Evolutionary conservation across 2,329 filamentous ascomycete genomes (phyloP).

Genomic region (Colletotrichum plurivorum): DNA sequence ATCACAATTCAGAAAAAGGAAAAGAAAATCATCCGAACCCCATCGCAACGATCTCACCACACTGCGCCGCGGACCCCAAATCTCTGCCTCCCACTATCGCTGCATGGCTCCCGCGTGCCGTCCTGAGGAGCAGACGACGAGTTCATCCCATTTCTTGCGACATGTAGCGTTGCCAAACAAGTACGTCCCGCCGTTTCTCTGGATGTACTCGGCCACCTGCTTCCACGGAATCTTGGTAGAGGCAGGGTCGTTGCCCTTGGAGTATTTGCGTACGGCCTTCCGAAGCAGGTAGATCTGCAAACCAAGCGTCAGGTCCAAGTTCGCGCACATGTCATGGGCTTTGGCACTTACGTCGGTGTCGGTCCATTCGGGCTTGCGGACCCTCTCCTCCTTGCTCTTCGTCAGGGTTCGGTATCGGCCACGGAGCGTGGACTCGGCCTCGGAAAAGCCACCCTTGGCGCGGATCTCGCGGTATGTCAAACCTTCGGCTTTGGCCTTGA

Average conservation of each 20-base stretch:
- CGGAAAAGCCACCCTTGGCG: conserved; percentile 65
- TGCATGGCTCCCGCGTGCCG: conserved; percentile 2
- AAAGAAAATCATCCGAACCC: not conserved
- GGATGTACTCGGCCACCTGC: conserved; percentile 68
- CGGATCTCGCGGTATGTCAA: conserved; percentile 78
- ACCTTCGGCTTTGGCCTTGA: conserved; percentile 68
- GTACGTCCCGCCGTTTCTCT: conserved; percentile 67
- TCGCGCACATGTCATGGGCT: not conserved
- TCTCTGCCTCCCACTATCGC: not conserved
- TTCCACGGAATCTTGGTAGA: conserved; percentile 68
- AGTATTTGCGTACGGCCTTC: conserved; percentile 57
- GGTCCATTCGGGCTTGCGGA: conserved; percentile 77
- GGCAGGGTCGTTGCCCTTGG: conserved; percentile 47
- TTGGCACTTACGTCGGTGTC: conserved; percentile 71
- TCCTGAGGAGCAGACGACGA: conserved; percentile 43
- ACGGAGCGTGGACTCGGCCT: conserved; percentile 80
- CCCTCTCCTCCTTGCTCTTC: conserved; percentile 72
- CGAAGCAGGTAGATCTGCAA: conserved; percentile 60
- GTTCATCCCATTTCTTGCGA: conserved; percentile 69
- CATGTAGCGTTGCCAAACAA: conserved; percentile 72
- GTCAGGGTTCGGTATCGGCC: conserved; percentile 77
- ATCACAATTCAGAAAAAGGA: conserved; percentile 7
- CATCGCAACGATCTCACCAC: conserved; percentile 1
- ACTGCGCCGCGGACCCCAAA: not conserved
- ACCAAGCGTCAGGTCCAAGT: not conserved